phyloP scores from a whole-genome alignment of 2,329 filamentous ascomycete species.

The Hawksworthiomyces lignivorus region DNA sequence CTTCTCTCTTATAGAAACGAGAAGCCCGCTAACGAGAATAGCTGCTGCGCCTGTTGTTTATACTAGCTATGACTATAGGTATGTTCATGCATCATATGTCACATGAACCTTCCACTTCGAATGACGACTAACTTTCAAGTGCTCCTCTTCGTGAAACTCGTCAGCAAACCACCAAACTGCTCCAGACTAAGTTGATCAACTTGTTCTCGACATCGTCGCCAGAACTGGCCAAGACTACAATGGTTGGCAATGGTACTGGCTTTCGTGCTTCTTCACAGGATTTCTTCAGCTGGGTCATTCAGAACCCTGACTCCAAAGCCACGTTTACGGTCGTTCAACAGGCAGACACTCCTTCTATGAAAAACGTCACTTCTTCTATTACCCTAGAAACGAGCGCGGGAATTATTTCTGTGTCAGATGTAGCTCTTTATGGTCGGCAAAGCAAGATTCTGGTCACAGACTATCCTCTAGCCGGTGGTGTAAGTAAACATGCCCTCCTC shows the following conservation, averaged over 20 bases:
- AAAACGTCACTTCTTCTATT: conserved; percentile 41
- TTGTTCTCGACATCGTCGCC: conserved; percentile 45
- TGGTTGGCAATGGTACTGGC: conserved; percentile 47
- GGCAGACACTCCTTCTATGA: conserved; percentile 37
- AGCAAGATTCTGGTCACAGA: conserved; percentile 62
- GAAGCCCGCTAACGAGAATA: conserved; percentile 1
- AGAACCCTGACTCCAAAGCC: conserved; percentile 40
- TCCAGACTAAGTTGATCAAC: conserved; percentile 46
- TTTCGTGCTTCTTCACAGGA: conserved; percentile 24
- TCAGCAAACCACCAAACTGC: conserved; percentile 43
- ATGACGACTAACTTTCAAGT: conserved; percentile 13
- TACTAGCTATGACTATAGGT: conserved; percentile 32
- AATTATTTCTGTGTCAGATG: conserved; percentile 49
- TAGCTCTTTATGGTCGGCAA: conserved; percentile 55
- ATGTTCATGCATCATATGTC: no score
- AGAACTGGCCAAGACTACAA: conserved; percentile 42
- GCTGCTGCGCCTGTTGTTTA: conserved; percentile 42
- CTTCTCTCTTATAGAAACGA: background rate
- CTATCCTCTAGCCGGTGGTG: conserved; percentile 50
- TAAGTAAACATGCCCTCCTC: conserved; percentile 35
- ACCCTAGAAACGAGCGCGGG: conserved; percentile 53
- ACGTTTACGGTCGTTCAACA: conserved; percentile 58
- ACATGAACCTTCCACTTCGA: no score
- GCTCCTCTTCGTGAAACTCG: conserved; percentile 47
- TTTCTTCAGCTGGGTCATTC: conserved; percentile 44